Conservation (phyloP, 441 rosid genomes). For the Erodium texanum region DNA sequence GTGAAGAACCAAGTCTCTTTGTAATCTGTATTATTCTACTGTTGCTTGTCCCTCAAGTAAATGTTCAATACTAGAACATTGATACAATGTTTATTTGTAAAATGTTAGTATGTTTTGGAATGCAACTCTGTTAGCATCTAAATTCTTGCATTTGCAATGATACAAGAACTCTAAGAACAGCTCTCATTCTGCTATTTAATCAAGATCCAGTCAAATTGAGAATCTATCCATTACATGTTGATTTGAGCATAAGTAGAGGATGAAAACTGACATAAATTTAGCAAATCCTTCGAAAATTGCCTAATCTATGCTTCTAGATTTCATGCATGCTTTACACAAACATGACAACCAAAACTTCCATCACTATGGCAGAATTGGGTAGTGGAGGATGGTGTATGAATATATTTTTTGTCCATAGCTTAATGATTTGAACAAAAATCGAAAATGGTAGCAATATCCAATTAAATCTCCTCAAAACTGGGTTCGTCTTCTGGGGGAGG, state of each 20-base stretch:
- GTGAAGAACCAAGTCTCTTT: slow-evolving; percentile 21
- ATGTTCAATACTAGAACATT: neutral
- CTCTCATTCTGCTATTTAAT: no score
- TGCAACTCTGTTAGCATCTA: no score
- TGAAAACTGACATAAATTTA: no score
- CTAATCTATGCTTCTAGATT: neutral
- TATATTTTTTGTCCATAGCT: neutral
- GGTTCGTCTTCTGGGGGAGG: slow-evolving; percentile 35
- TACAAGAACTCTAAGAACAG: no score
- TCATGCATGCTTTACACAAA: neutral
- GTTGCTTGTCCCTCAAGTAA: neutral
- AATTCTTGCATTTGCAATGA: no score
- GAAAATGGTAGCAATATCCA: slow-evolving; percentile 3
- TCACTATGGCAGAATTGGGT: neutral
- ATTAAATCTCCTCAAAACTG: slow-evolving; percentile 35
- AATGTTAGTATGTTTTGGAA: neutral
- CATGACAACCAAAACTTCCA: neutral
- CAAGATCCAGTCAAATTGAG: no score
- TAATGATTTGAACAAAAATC: neutral
- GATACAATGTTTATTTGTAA: neutral
- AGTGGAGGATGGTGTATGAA: neutral
- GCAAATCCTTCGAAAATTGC: no score
- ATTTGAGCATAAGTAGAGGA: no score
- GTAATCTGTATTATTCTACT: neutral
- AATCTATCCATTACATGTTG: no score